Evolutionary conservation across 257 asterid species (phyloP), one percentile per base, ranked within the genome.

Genomic region (Voacanga thouarsii): DNA sequence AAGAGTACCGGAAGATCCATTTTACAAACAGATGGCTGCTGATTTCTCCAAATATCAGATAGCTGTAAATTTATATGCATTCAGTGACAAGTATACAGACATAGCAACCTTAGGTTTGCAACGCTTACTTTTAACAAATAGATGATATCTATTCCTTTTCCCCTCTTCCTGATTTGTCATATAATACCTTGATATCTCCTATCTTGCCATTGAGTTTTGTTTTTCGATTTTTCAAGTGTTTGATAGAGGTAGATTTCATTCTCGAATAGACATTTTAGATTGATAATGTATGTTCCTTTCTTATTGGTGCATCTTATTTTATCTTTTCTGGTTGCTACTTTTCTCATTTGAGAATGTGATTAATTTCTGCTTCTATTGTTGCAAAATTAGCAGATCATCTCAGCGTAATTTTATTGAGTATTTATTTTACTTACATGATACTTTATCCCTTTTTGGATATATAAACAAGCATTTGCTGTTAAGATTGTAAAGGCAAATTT

Each of bases 1-100:
- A 79, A 97, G 98, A 82, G 77, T 87, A 67, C 93, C 99, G 33
- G 98, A 96, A 89, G 99, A 96, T 86, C 97, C 99, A 66, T 96
- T 93, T 80, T 96, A 96, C 87, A 96, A 96, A 83, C 99, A 96
- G 80, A 96, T 96, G 99, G 99, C 99, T 89, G 99, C 99, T 88
- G 99, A 96, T 90, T 89, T 93, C 75, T 93, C 98, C 64, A 93
- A 93, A 90, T 89, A 72, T 85, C 99, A 96, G 87, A 89, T 96
- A 84, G 93, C 99, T 74, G 97, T 90, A 69, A 96, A 96, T 85
- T 80, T 93, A 61, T 96, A 96, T 88, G 97, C 94, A 55, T 96
- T 90, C 89, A 90, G 97, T 65, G 99, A 93, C 76, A 96, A 92
- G 85, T 96, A 90, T 84, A 92, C 89, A 18, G 99, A 96, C 78